A percentile compares a stretch with the other conserved stretches of the same genome.
Evolutionary conservation across 2,329 filamentous ascomycete species (phyloP).

Genomic region (Fusarium neocosmosporiellum): DNA sequence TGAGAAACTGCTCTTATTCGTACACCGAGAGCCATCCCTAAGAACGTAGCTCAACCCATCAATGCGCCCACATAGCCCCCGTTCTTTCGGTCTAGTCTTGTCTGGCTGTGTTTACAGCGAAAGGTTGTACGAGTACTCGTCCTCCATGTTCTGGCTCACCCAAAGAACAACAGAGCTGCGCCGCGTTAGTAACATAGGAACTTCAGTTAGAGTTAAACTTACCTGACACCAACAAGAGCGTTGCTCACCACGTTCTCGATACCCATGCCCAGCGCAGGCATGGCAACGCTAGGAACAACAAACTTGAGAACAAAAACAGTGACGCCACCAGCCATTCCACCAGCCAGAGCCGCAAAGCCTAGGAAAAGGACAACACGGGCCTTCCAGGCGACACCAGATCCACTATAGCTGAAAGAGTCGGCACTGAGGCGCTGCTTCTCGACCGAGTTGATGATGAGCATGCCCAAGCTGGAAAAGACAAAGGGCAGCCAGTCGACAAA

Average conservation of each 20-base stretch:
- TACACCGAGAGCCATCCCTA: slow-evolving; percentile 21
- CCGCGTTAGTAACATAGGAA: slow-evolving; percentile 22
- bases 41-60: slow-evolving; percentile 4
- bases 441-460: slow-evolving; percentile 78
- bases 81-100: slow-evolving; percentile 6
- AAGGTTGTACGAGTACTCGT: slow-evolving; percentile 76
- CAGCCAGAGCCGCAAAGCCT: slow-evolving; percentile 73
- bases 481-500: slow-evolving; percentile 78
- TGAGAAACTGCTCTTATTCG: slow-evolving; percentile 24
- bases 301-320: slow-evolving; percentile 76
- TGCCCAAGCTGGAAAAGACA: slow-evolving; percentile 73
- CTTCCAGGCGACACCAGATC: slow-evolving; percentile 75
- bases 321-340: slow-evolving; percentile 76
- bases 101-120: slow-evolving; percentile 58
- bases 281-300: slow-evolving; percentile 65
- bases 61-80: slow-evolving; percentile 15
- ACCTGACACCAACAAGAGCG: slow-evolving; percentile 71
- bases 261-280: slow-evolving; percentile 73
- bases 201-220: slow-evolving; percentile 38
- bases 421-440: slow-evolving; percentile 73
- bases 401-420: slow-evolving; percentile 72
- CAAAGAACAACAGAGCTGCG: slow-evolving; percentile 71
- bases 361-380: slow-evolving; percentile 75
- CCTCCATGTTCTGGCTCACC: slow-evolving; percentile 79
- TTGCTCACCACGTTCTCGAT: slow-evolving; percentile 75